Conservation (phyloP, 305 asterid species). For the Fraxinus platypoda region DNA sequence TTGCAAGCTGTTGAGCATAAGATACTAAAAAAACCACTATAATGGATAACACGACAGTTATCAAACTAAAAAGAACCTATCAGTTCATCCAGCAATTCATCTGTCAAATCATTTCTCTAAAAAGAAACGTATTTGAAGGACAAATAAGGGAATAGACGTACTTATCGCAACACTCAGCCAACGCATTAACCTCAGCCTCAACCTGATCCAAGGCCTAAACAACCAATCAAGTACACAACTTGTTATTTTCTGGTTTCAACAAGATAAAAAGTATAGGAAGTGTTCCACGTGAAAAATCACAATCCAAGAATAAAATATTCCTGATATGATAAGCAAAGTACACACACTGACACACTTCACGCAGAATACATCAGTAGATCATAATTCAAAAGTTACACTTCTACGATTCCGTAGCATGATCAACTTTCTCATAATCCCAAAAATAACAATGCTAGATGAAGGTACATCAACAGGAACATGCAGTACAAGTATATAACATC, state of each 20-base stretch:
- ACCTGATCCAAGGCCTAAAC: constrained; percentile 85
- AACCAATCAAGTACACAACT: constrained; percentile 11
- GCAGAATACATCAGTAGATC: constrained; percentile 3
- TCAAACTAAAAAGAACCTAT: background rate
- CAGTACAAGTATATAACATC: background rate
- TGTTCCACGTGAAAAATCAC: background rate
- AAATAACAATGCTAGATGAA: background rate
- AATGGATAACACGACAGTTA: background rate
- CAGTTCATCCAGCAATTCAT: background rate
- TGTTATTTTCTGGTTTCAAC: constrained; percentile 19
- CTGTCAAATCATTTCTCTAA: background rate
- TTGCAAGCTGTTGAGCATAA: background rate
- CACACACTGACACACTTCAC: constrained; percentile 1
- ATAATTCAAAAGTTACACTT: background rate
- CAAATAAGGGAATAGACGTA: constrained; percentile 33
- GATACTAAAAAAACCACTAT: background rate
- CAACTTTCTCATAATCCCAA: constrained; percentile 5
- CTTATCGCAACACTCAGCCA: constrained; percentile 94
- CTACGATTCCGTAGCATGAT: constrained; percentile 11
- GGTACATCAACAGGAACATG: constrained; percentile 8
- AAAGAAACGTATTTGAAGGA: background rate
- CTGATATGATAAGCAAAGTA: constrained; percentile 10
- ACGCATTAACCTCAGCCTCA: constrained; percentile 86
- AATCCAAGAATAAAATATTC: background rate
- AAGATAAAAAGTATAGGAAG: background rate